A percentile compares a stretch with the other conserved stretches of the same genome.
These are phyloP conservation scores for Kernera saxatilis DNA, from an alignment of 345 rosid species.

Conservation along the genomic window DNA sequence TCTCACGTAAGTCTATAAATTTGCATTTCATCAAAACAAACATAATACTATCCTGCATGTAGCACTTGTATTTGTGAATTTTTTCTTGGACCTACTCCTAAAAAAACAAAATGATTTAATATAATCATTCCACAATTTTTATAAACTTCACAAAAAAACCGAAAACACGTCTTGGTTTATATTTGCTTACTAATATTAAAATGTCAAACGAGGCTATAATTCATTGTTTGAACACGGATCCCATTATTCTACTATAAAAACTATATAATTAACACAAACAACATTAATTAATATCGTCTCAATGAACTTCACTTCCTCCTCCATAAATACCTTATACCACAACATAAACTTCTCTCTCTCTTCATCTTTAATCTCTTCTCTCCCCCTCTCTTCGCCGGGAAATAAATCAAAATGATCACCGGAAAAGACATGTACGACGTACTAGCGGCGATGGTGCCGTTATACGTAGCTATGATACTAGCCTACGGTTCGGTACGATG, in stretches of 20 bases:
- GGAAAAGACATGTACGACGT: slow-evolving; percentile 77
- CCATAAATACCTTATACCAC: slow-evolving; percentile 26
- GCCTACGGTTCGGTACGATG: slow-evolving; percentile 88
- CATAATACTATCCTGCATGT: not conserved
- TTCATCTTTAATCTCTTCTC: not conserved
- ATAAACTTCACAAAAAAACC: not conserved
- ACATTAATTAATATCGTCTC: slow-evolving; percentile 6
- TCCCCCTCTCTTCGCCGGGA: slow-evolving; percentile 13
- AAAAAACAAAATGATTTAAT: too few species aligned
- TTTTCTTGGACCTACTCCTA: not conserved
- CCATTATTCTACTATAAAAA: not conserved
- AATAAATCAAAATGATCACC: slow-evolving; percentile 44
- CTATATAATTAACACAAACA: not conserved
- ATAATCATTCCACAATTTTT: not conserved
- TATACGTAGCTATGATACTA: slow-evolving; percentile 76
- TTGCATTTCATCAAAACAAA: not conserved
- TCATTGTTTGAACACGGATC: slow-evolving; percentile 22
- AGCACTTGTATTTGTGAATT: not conserved
- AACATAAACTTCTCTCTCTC: not conserved
- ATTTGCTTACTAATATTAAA: not conserved
- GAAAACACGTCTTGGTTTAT: not conserved
- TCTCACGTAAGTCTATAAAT: not conserved
- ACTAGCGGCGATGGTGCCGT: slow-evolving; percentile 73
- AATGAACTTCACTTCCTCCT: slow-evolving; percentile 12
- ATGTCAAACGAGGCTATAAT: slow-evolving; percentile 4